phyloP scores from a whole-genome alignment of 257 asterid genomes.

The Solanum chiquidenum region DNA sequence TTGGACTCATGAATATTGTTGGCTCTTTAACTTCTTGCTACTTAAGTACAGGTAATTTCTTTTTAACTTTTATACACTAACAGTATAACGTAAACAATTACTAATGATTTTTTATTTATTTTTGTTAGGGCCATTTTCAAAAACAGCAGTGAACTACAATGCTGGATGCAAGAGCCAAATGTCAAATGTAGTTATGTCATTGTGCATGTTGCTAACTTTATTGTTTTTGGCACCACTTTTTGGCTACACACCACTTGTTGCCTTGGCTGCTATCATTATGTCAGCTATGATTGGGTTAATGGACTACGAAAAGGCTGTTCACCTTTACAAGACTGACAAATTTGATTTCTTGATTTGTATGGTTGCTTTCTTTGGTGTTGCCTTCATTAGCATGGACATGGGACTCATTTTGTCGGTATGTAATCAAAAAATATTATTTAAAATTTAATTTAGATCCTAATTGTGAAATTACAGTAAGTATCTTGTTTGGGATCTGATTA shows the following conservation, averaged over 20 bases:
- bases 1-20: constrained; percentile 80
- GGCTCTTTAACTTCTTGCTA: constrained; percentile 94
- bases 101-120: not conserved
- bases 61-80: not conserved
- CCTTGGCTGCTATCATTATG: constrained; percentile 68
- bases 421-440: not conserved
- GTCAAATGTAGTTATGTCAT: constrained; percentile 63
- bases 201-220: constrained; percentile 57
- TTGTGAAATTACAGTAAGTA: not conserved
- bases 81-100: not conserved
- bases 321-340: constrained; percentile 71
- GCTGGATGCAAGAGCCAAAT: constrained; percentile 74
- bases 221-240: constrained; percentile 71
- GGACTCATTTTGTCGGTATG: constrained; percentile 75
- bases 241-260: constrained; percentile 82
- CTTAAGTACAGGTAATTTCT: constrained; percentile 63
- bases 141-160: constrained; percentile 73
- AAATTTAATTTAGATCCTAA: fast-evolving
- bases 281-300: constrained; percentile 86
- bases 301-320: constrained; percentile 52
- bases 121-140: constrained; percentile 74
- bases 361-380: constrained; percentile 67
- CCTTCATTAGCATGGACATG: constrained; percentile 79
- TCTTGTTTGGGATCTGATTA: fast-evolving
- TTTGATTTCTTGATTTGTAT: constrained; percentile 74